A percentile compares a stretch with the other conserved stretches of the same genome.
These are phyloP conservation scores for Pseudoturritis turrita DNA, from an alignment of 345 rosid species.

Conservation along the genomic window DNA sequence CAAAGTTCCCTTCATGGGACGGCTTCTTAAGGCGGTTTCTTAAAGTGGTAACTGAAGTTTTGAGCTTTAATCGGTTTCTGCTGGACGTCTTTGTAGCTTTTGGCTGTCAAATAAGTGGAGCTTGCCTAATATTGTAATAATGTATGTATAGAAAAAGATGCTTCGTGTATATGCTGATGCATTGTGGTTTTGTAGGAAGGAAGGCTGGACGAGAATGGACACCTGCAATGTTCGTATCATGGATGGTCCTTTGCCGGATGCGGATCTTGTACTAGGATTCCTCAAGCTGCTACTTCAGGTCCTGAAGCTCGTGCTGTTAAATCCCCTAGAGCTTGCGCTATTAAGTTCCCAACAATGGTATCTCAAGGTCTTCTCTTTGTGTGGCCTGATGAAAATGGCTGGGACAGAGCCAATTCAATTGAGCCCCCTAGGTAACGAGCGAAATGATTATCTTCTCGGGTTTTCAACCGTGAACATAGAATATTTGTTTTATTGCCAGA, in stretches of 20 bases:
- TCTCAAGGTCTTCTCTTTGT: conserved; percentile 97
- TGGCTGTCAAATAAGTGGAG: background rate
- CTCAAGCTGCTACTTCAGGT: conserved; percentile 82
- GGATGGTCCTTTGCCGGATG: conserved; percentile 95
- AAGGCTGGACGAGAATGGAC: conserved; percentile 91
- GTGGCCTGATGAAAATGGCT: conserved; percentile 93
- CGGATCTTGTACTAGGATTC: conserved; percentile 86
- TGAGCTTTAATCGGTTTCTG: background rate
- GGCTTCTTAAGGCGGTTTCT: too few species aligned
- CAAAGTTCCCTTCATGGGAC: too few species aligned
- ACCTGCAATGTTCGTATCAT: conserved; percentile 93
- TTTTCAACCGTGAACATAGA: background rate
- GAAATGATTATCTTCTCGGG: background rate
- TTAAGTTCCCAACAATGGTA: conserved; percentile 75
- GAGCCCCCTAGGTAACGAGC: conserved; percentile 58
- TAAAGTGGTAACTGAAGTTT: background rate
- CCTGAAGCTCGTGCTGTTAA: conserved; percentile 90
- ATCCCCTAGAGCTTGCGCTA: conserved; percentile 79
- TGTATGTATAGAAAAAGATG: background rate
- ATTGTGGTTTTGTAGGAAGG: conserved; percentile 60
- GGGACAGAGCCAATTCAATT: conserved; percentile 75
- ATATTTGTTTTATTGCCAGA: background rate
- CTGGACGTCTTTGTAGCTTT: background rate
- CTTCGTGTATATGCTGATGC: background rate
- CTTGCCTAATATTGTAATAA: background rate